Conservation (phyloP, 2,329 filamentous ascomycete genomes). For the Parafenestella ontariensis region DNA sequence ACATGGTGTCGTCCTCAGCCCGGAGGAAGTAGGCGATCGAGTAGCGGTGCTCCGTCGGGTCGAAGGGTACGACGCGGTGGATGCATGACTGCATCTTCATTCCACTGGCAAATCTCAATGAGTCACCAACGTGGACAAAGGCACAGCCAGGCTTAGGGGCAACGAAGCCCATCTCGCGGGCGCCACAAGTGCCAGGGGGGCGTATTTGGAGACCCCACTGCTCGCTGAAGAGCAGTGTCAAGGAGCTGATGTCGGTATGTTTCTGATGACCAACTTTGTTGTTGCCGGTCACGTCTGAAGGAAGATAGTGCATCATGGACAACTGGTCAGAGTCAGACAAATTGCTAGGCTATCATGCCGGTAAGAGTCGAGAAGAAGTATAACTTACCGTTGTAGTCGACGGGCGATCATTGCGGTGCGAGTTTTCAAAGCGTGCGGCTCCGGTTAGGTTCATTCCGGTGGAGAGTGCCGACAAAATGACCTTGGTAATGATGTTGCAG, state of each 20-base stretch:
- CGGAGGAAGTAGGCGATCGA: constrained; percentile 66
- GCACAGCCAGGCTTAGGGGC: constrained; percentile 60
- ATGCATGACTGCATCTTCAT: constrained; percentile 64
- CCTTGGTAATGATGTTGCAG: constrained; percentile 40
- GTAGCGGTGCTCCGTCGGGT: constrained; percentile 63
- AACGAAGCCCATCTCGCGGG: constrained; percentile 50
- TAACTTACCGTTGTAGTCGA: constrained; percentile 37
- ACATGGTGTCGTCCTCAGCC: constrained; percentile 64
- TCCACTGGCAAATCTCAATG: constrained; percentile 62
- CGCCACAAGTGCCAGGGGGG: constrained; percentile 54
- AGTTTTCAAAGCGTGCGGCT: constrained; percentile 36
- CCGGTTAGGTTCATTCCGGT: constrained; percentile 35
- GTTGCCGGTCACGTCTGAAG: constrained; percentile 26
- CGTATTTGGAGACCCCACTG: constrained; percentile 66
- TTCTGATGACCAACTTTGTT: constrained; percentile 41
- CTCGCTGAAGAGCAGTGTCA: constrained; percentile 56
- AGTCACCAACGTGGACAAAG: constrained; percentile 67
- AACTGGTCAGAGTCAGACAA: constrained; percentile 10
- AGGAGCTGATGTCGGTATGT: constrained; percentile 42
- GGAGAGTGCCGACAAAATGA: constrained; percentile 58
- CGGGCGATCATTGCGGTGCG: constrained; percentile 41
- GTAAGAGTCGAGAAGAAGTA: neutral
- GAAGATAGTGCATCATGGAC: constrained; percentile 46
- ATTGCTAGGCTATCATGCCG: neutral
- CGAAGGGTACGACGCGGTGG: constrained; percentile 63